phyloP scores from a whole-genome alignment of 179 eudicot species.

The Pouteria campechiana region DNA sequence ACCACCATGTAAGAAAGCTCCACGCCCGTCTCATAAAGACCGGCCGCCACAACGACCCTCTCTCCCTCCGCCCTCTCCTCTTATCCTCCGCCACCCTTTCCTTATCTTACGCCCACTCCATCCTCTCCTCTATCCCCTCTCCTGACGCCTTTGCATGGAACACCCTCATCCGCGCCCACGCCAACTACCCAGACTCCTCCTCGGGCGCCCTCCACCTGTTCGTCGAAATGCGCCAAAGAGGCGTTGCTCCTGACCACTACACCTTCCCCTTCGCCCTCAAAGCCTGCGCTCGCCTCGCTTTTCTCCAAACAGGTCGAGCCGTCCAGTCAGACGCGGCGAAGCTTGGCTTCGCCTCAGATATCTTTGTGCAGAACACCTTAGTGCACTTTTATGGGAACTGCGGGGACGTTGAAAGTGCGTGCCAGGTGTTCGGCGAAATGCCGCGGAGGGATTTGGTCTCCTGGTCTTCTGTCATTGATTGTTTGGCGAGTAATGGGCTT shows the following conservation, averaged over 20 bases:
- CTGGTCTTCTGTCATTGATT: slow-evolving; percentile 57
- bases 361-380: slow-evolving; percentile 49
- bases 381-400: slow-evolving; percentile 54
- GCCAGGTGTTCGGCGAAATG: slow-evolving; percentile 70
- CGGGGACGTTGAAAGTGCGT: slow-evolving; percentile 24
- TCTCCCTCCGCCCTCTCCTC: slow-evolving; percentile 23
- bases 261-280: slow-evolving; percentile 64
- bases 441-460: slow-evolving; percentile 34
- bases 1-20: no score
- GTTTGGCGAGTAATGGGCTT: slow-evolving; percentile 40
- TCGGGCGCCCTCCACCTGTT: slow-evolving; percentile 31
- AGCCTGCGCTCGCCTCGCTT: slow-evolving; percentile 36
- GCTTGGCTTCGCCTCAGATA: slow-evolving; percentile 41
- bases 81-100: slow-evolving; percentile 25
- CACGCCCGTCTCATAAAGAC: no score
- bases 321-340: slow-evolving; percentile 27
- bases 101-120: slow-evolving; percentile 28
- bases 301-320: slow-evolving; percentile 19
- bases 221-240: slow-evolving; percentile 35
- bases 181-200: slow-evolving; percentile 32
- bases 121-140: slow-evolving; percentile 12
- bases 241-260: slow-evolving; percentile 43
- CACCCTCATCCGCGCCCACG: slow-evolving; percentile 37
- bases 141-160: slow-evolving; percentile 44
- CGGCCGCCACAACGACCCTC: slow-evolving; percentile 41